Conservation (phyloP, 2,329 filamentous ascomycete genomes). For the Colletotrichum magnum region DNA sequence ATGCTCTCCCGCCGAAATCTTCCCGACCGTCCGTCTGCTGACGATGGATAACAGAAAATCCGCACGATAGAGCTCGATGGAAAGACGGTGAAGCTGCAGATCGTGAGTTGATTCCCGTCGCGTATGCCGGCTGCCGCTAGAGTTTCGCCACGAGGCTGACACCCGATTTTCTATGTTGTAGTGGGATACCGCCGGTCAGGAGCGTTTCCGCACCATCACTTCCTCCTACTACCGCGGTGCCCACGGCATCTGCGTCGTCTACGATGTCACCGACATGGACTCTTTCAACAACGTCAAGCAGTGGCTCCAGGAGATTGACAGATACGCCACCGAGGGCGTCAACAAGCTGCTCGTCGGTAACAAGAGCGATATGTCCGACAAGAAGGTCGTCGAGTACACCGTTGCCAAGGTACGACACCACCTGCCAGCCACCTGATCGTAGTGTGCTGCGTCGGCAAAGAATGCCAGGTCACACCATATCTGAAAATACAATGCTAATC, state of each 20-base stretch:
- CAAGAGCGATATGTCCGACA: conserved; percentile 99
- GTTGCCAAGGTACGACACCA: conserved; percentile 87
- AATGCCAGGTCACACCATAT: background rate
- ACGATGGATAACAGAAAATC: conserved; percentile 82
- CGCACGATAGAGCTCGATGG: conserved; percentile 99
- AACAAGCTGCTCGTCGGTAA: conserved; percentile 99
- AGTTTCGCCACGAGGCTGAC: conserved; percentile 45
- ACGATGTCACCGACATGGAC: conserved; percentile 99
- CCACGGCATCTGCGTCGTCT: conserved; percentile 99
- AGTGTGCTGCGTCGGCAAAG: background rate
- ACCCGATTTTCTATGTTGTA: conserved; percentile 56
- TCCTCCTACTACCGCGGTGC: conserved; percentile 99
- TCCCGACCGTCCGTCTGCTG: conserved; percentile 20
- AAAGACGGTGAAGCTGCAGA: conserved; percentile 99
- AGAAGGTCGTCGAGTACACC: conserved; percentile 99
- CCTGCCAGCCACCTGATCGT: conserved; percentile 14
- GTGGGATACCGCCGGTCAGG: conserved; percentile 99
- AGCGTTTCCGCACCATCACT: conserved; percentile 99
- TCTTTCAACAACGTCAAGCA: conserved; percentile 99
- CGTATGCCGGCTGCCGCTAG: background rate
- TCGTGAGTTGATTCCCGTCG: conserved; percentile 75
- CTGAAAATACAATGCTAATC: conserved; percentile 9
- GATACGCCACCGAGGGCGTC: conserved; percentile 98
- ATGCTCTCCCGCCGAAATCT: conserved; percentile 55
- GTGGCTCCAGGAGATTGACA: conserved; percentile 99